phyloP scores from a whole-genome alignment of 2,329 filamentous ascomycete genomes.

The Phyllosticta citrichinensis region DNA sequence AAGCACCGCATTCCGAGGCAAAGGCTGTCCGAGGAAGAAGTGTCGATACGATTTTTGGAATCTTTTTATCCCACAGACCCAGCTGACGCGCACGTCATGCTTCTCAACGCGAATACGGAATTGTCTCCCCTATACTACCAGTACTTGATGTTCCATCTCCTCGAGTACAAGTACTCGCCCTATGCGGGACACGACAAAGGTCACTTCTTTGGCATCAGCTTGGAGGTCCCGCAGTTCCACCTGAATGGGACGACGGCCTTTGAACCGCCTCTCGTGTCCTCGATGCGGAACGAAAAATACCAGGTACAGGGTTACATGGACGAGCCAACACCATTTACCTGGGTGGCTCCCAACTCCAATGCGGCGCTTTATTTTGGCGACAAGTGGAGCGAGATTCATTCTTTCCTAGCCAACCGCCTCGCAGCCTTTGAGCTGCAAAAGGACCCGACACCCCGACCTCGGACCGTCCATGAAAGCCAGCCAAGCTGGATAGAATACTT shows the following conservation, averaged over 20 bases:
- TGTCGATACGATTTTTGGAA: conserved; percentile 68
- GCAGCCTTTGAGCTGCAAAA: conserved; percentile 20
- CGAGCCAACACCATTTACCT: conserved; percentile 54
- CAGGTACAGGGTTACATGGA: conserved; percentile 15
- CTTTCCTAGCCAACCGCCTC: conserved; percentile 60
- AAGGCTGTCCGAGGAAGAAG: conserved; percentile 55
- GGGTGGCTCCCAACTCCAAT: conserved; percentile 75
- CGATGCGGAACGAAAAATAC: conserved; percentile 29
- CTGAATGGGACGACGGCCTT: conserved; percentile 54
- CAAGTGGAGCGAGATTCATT: conserved; percentile 78
- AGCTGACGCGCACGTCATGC: conserved; percentile 61
- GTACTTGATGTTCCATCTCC: conserved; percentile 67
- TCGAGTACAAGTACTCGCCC: conserved; percentile 68
- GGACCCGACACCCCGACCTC: conserved; percentile 15
- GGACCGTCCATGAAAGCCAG: conserved; percentile 52
- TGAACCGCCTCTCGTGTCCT: conserved; percentile 29
- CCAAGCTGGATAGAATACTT: conserved; percentile 73
- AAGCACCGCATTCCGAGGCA: conserved; percentile 60
- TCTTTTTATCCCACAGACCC: conserved; percentile 71
- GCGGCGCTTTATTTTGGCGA: conserved; percentile 75
- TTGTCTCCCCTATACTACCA: conserved; percentile 75
- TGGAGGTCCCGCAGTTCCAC: conserved; percentile 59
- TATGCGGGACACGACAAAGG: conserved; percentile 33
- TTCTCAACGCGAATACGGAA: conserved; percentile 73
- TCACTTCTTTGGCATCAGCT: conserved; percentile 65